phyloP scores from a whole-genome alignment of 441 rosid genomes.

The Populus hybrid region DNA sequence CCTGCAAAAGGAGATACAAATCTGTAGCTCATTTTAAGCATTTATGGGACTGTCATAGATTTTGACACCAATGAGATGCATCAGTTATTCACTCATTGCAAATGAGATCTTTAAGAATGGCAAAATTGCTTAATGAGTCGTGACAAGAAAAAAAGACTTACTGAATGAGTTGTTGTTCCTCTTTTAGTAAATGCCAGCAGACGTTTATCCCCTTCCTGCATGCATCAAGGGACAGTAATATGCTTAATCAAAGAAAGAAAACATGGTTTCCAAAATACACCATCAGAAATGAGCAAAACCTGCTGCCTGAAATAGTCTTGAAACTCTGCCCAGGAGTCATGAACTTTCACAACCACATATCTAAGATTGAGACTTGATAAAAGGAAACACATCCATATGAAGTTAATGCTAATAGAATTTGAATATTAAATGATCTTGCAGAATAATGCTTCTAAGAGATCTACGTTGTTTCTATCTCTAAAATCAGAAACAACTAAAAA shows the following conservation, averaged over 20 bases:
- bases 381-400: conserved; percentile 7
- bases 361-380: conserved; percentile 36
- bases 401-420: not conserved
- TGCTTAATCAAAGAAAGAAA: conserved; percentile 8
- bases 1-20: conserved; percentile 40
- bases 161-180: conserved; percentile 76
- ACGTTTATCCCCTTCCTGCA: conserved; percentile 72
- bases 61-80: not conserved
- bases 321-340: conserved; percentile 77
- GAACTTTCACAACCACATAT: conserved; percentile 79
- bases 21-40: not conserved
- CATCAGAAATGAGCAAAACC: conserved; percentile 39
- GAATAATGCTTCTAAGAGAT: not conserved
- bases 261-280: conserved; percentile 4
- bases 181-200: conserved; percentile 90
- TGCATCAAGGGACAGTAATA: conserved; percentile 26
- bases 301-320: conserved; percentile 68
- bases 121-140: not conserved
- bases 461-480: not conserved
- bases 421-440: not conserved
- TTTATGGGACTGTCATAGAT: not conserved
- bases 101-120: conserved; percentile 7
- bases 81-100: not conserved
- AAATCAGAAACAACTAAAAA: not conserved
- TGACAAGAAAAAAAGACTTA: conserved; percentile 26